These are phyloP conservation scores for Marasmius sp. DNA, from an alignment of 1,284 basidiomycete genomes.

Conservation along the genomic window DNA sequence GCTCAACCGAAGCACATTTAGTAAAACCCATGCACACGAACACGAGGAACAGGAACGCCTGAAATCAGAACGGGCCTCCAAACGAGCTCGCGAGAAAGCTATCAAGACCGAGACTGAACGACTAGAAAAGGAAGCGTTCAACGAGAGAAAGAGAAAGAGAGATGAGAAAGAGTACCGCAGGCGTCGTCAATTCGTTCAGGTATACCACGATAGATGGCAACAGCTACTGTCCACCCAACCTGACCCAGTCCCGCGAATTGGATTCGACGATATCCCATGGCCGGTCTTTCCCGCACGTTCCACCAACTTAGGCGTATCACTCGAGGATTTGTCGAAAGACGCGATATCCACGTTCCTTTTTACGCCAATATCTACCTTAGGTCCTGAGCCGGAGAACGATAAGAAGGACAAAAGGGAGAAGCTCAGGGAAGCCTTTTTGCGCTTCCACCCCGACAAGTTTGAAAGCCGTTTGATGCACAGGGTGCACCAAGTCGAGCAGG, in stretches of 20 bases:
- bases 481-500: conserved; percentile 62
- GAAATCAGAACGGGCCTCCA: conserved; percentile 50
- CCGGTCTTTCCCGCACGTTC: conserved; percentile 50
- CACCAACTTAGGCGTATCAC: conserved; percentile 20
- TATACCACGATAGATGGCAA: conserved; percentile 64
- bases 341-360: conserved; percentile 65
- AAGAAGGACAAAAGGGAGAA: conserved; percentile 56
- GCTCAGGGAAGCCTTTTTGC: conserved; percentile 69
- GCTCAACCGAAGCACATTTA: conserved; percentile 23
- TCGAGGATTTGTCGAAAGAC: conserved; percentile 57
- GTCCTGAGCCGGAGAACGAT: conserved; percentile 19
- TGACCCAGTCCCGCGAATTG: conserved; percentile 25
- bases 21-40: conserved; percentile 66
- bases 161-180: conserved; percentile 43
- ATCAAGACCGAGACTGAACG: conserved; percentile 50
- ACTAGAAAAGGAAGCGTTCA: conserved; percentile 51
- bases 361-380: conserved; percentile 23
- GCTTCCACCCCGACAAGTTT: conserved; percentile 88
- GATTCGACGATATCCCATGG: conserved; percentile 78
- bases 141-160: conserved; percentile 45
- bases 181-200: conserved; percentile 43
- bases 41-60: conserved; percentile 60
- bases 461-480: conserved; percentile 67
- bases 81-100: conserved; percentile 53
- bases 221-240: conserved; percentile 36